Base-by-base conservation (phyloP, 2,329 filamentous ascomycete species). In the Blastomyces parvus region DNA sequence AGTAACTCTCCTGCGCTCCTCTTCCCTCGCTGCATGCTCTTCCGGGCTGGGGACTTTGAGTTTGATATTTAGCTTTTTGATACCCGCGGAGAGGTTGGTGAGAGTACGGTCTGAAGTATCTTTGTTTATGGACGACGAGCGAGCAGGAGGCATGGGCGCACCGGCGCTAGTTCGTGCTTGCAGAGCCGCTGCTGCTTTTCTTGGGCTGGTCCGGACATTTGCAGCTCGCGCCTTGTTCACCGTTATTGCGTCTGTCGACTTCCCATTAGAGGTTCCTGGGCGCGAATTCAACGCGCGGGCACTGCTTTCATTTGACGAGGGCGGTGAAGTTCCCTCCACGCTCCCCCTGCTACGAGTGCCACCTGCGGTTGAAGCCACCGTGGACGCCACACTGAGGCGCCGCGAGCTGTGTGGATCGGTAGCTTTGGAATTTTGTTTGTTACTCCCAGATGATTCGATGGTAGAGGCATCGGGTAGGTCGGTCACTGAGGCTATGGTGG, bases 141-240 rank as follows among this genome's bases (percentile, higher is more conserved):
- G 40, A 33, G 27, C 22, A 11, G 57, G 57, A 13, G 60, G 60
- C 8, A 57, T 57, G 36, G 46, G 46, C 5, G 9, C 30, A n/a
- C 50, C 60, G 27, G 52, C 38, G 17, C 33, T 17, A 25, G 25
- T 22, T 55, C 60, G 48, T 53, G 25, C 59, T 27, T 61, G 59
- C 19, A 78, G 74, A 13, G 79, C 74, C 8, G 78, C 73, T 17
- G 77, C 77, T 6, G 73, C 71, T 64, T 75, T 79, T 62, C 70
- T 71, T 1, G 74, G 73, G 55, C 73, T 74, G 38, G 70, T 67
- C 22, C 70, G 67, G 44, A 71, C 68, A 55, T 78, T 81, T 11
- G 77, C 66, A 14, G 79, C 78, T 60, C 87, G 82, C 2, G 82
- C 79, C 74, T 88, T 91, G 70, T 84, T 88, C 11, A 57, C 60